These are phyloP conservation scores for Ceratocystis huliohia DNA, from an alignment of 2,329 filamentous ascomycete species.

Conservation along the genomic window DNA sequence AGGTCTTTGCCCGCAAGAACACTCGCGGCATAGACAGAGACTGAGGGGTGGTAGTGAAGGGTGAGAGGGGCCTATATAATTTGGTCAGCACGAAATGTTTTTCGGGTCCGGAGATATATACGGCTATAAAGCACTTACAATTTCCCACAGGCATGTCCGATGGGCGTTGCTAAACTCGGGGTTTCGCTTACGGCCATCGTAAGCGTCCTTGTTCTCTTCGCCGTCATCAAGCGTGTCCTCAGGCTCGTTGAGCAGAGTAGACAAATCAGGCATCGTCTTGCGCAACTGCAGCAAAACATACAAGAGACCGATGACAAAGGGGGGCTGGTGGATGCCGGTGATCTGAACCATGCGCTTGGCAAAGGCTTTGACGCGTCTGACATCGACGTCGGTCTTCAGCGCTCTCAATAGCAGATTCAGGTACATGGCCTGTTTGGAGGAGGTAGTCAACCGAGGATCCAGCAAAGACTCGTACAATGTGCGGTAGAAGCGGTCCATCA, in stretches of 20 bases:
- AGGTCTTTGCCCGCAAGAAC: slow-evolving; percentile 57
- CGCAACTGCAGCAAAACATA: slow-evolving; percentile 78
- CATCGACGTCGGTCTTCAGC: slow-evolving; percentile 78
- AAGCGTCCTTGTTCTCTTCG: slow-evolving; percentile 34
- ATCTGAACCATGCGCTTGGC: slow-evolving; percentile 86
- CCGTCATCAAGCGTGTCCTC: slow-evolving; percentile 61
- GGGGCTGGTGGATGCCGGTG: slow-evolving; percentile 74
- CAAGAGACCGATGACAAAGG: slow-evolving; percentile 85
- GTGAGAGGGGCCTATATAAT: slow-evolving; percentile 47
- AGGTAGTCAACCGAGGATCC: slow-evolving; percentile 74
- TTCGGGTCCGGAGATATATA: neutral
- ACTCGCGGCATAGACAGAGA: slow-evolving; percentile 66
- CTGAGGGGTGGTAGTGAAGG: slow-evolving; percentile 83
- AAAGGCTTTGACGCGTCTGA: slow-evolving; percentile 88
- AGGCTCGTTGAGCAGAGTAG: slow-evolving; percentile 64
- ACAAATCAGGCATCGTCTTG: slow-evolving; percentile 65
- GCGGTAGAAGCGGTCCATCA: slow-evolving; percentile 83
- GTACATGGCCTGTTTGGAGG: slow-evolving; percentile 91
- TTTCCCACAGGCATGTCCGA: slow-evolving; percentile 82
- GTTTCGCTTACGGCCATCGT: slow-evolving; percentile 83
- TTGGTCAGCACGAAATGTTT: slow-evolving; percentile 22
- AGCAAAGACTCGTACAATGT: slow-evolving; percentile 90
- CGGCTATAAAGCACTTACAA: slow-evolving; percentile 39
- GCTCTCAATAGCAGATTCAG: slow-evolving; percentile 82
- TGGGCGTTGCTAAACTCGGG: slow-evolving; percentile 92